Evolutionary conservation across 2,329 filamentous ascomycete genomes (phyloP), one percentile per base, ranked within the genome.

Genomic region (Plenodomus tracheiphilus): DNA sequence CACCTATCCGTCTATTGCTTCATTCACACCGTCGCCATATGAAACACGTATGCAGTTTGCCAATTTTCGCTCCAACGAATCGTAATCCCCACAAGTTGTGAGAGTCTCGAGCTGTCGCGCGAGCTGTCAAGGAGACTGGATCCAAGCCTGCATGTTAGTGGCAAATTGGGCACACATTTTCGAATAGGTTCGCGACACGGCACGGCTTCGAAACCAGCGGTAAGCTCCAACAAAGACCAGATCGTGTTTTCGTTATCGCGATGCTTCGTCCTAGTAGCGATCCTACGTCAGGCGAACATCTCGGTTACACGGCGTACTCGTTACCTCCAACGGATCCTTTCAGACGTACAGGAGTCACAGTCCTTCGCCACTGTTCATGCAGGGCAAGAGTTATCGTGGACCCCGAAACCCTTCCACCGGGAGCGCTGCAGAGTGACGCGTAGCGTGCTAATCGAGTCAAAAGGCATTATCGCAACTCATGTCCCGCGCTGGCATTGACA

Each of bases 31-130:
- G 43, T 55, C 41, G 41, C 36, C 37, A 56, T 18, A 36, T 57
- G 56, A 57, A 59, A 62, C 51, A 40, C 38, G 43, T 48, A 42
- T 19, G 47, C 25, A 41, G 40, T 44, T 22, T 46, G 46, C 39
- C 32, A 30, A 47, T 44, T 38, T 25, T 39, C 21, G 41, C 21
- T 43, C 9, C 9, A 9, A 18, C 35, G 35, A 37, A 17, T 37
- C 16, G 35, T 8, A 10, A 7, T 3, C 18, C 18, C 9, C 18
- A 18, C 5, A 10, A 25, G 22, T 25, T 5, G 22, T 5, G 5
- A 25, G 22, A 25, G 5, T 25, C 5, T 5, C 5, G 22, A 25
- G 22, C 22, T 5, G 22, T 25, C 22, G 10, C 35, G 18, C 16
- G 18, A 37, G 35, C 35, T 8, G 7, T 18, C 35, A 8, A 17